phyloP scores from a whole-genome alignment of 2,329 filamentous ascomycete genomes.

The Ophiostoma himal-ulmi region DNA sequence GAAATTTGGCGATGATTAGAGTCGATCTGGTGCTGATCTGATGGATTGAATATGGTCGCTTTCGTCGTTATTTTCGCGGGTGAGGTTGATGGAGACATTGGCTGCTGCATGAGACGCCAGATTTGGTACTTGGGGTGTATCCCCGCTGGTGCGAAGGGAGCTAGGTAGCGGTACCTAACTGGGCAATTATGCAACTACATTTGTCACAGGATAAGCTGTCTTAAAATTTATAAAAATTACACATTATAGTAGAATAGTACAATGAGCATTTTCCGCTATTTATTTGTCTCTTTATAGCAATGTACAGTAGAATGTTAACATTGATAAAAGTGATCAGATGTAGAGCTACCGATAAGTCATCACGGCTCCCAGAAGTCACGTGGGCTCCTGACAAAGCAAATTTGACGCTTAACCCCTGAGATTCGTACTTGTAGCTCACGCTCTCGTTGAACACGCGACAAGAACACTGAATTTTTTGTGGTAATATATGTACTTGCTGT shows the following conservation, averaged over 20 bases:
- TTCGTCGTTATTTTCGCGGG: conserved; percentile 33
- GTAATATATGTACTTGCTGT: not conserved
- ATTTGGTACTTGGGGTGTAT: conserved; percentile 22
- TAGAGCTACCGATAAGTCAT: not conserved
- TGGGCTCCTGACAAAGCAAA: conserved; percentile 3
- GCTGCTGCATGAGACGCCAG: conserved; percentile 23
- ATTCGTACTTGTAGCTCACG: not conserved
- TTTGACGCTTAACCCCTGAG: not conserved
- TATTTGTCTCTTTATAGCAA: not conserved
- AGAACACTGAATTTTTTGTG: not conserved
- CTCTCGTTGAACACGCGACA: not conserved
- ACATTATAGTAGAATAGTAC: not conserved
- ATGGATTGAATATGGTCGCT: conserved; percentile 46
- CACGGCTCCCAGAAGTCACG: not conserved
- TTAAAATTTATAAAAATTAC: not conserved
- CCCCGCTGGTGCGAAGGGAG: conserved; percentile 6
- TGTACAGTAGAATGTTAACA: not conserved
- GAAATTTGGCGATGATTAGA: conserved; percentile 36
- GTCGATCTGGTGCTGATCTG: conserved; percentile 43
- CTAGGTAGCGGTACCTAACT: conserved; percentile 11
- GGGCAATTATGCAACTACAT: too few species aligned
- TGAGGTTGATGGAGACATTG: conserved; percentile 27
- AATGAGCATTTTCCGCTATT: not conserved
- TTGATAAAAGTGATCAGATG: not conserved
- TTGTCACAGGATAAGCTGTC: not conserved